These are phyloP conservation scores for Cyberlindnera sargentensis DNA, from an alignment of 805 yeast species.

Conservation along the genomic window DNA sequence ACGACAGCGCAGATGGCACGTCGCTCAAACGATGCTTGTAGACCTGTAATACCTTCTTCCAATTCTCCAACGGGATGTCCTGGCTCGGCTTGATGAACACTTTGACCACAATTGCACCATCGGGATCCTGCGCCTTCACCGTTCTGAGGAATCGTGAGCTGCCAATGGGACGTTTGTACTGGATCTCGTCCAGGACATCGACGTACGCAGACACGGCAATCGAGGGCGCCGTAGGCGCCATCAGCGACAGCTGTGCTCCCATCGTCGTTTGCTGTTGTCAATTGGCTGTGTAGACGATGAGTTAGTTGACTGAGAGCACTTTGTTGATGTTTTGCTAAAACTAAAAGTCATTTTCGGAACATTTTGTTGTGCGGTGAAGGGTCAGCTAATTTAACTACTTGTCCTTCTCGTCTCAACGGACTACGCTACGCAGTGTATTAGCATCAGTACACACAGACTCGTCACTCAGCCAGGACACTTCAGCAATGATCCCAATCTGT, in stretches of 20 bases:
- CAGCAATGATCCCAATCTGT: constrained; percentile 11
- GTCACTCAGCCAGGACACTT: no score
- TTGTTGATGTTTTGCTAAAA: no score
- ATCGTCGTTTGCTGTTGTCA: constrained; percentile 27
- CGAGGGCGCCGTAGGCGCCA: constrained; percentile 89
- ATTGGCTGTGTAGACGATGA: no score
- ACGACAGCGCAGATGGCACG: constrained; percentile 62
- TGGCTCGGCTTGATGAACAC: constrained; percentile 68
- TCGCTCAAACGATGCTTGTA: constrained; percentile 36
- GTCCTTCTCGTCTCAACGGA: no score
- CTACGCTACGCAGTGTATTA: no score
- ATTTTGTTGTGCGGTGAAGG: no score
- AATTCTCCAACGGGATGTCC: constrained; percentile 19
- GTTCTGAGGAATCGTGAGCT: constrained; percentile 83
- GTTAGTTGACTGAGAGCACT: no score
- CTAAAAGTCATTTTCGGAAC: no score
- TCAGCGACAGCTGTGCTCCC: constrained; percentile 83
- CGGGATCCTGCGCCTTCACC: constrained; percentile 66
- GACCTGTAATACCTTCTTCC: constrained; percentile 22
- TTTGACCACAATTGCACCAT: constrained; percentile 72
- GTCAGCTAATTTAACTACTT: no score
- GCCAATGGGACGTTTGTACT: constrained; percentile 68
- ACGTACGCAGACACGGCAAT: constrained; percentile 87
- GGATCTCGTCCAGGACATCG: constrained; percentile 68
- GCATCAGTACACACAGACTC: no score